Base-by-base conservation (phyloP, 441 rosid species). In the Macaranga tanarius region DNA sequence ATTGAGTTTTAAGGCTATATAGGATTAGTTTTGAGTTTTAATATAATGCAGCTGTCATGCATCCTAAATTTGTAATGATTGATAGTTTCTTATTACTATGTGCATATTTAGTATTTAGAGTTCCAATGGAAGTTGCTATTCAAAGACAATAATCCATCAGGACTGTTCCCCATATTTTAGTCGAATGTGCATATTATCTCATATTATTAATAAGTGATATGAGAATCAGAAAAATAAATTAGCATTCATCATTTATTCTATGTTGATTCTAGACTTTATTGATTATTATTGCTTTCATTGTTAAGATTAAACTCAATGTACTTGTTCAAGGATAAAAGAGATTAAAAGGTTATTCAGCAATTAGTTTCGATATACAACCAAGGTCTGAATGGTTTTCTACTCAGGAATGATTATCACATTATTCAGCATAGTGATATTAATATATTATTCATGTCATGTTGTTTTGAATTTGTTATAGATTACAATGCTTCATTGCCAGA, bases 281-380 rank as follows among this genome's bases (percentile, higher is more conserved):
- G 61, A 63, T 67, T 62, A 5, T 61, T 71, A 9, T 5, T 40
- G 69, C n/a, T 63, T 54, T 72, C 13, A 70, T 20, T 64, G 71
- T 42, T 77, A 94, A 97, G 97, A 72, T 81, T 94, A 61, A 88
- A 82, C 77, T 72, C 97, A 20, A 85, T 78, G 10, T 11, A 79
- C 82, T 73, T 94, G 88, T 92, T 94, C 77, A 92, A 90, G 81
- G 80, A 80, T 34, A 95, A 92, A 80, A 97, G 94, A 77, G 90
- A 94, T 75, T 84, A 78, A 69, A 86, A 75, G 85, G 80, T 84
- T 75, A 86, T 92, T 78, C 91, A 83, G 75, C 97, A 87, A 71
- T 80, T 94, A 82, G 89, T 94, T 78, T 85, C 92, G 48, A 48
- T 78, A 48, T 94, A 82, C 83, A 94, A 94, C 78, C 86, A 83